Evolutionary conservation across 2,329 filamentous ascomycete genomes (phyloP).

Genomic region (Colletotrichum sublineola): DNA sequence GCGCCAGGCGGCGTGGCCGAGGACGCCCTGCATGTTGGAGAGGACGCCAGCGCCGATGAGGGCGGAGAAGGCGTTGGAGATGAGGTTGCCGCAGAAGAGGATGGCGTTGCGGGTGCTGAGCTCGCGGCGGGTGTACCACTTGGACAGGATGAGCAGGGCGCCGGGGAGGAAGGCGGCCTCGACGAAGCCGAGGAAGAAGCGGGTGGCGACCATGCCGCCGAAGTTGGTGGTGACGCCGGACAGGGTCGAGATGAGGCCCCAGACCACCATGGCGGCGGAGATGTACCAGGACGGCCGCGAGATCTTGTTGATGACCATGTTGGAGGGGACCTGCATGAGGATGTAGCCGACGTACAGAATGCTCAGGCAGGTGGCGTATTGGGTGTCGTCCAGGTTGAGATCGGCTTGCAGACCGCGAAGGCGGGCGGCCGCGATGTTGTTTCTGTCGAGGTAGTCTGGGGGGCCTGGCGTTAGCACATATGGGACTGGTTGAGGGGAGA

Average conservation of each 20-base stretch:
- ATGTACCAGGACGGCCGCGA: conserved; percentile 66
- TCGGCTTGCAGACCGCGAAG: conserved; percentile 75
- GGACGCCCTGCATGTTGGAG: conserved; percentile 68
- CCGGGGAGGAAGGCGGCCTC: conserved; percentile 76
- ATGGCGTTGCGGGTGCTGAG: conserved; percentile 68
- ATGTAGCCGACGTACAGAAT: conserved; percentile 78
- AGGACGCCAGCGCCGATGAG: conserved; percentile 71
- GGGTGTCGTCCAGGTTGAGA: conserved; percentile 64
- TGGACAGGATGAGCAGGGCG: conserved; percentile 72
- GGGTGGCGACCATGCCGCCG: conserved; percentile 65
- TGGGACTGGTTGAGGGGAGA: no score
- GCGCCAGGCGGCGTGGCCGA: conserved; percentile 69
- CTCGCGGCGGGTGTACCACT: conserved; percentile 76
- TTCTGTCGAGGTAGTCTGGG: conserved; percentile 73
- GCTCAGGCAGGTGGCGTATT: conserved; percentile 74
- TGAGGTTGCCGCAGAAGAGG: conserved; percentile 70
- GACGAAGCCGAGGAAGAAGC: conserved; percentile 72
- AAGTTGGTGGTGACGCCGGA: conserved; percentile 67
- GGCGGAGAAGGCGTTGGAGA: conserved; percentile 71
- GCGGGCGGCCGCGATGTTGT: conserved; percentile 76
- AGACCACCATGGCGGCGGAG: conserved; percentile 65
- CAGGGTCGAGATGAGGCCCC: conserved; percentile 71
- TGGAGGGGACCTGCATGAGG: conserved; percentile 72
- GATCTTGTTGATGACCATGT: conserved; percentile 70
- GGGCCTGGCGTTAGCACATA: conserved; percentile 69